A percentile compares a stretch with the other conserved stretches of the same genome.
Evolutionary conservation across 75 land plant species (phyloP).

Genomic region (Cupressus sempervirens): DNA sequence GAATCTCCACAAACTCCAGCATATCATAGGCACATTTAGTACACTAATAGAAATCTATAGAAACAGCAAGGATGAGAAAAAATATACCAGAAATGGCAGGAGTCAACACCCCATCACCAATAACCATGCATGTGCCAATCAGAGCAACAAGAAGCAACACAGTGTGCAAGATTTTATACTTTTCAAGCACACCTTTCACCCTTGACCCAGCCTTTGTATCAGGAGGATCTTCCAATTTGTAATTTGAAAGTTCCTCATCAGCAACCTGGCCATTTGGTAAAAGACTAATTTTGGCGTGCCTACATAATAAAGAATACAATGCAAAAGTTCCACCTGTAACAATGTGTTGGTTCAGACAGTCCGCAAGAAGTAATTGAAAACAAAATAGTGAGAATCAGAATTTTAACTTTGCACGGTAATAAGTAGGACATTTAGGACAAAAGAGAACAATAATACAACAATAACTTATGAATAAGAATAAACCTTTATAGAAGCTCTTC

Average conservation of each 20-base stretch:
- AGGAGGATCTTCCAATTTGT: constrained; percentile 32
- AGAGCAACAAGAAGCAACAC: constrained; percentile 36
- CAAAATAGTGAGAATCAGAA: not conserved
- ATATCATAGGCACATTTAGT: not conserved
- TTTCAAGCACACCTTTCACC: constrained; percentile 47
- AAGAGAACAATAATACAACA: not conserved
- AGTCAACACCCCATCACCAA: constrained; percentile 41
- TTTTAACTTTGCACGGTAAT: not conserved
- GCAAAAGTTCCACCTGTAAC: constrained; percentile 56
- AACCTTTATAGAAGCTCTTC: not conserved
- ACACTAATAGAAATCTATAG: not conserved
- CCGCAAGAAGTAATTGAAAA: not conserved
- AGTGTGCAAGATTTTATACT: constrained; percentile 24
- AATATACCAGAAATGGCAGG: constrained; percentile 51
- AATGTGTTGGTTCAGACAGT: not conserved
- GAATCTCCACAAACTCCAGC: not conserved
- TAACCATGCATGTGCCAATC: constrained; percentile 55
- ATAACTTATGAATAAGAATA: not conserved
- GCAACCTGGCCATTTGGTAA: constrained; percentile 55
- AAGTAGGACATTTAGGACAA: not conserved
- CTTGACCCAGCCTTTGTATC: constrained; percentile 17
- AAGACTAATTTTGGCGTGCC: constrained; percentile 57
- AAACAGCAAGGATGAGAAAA: not conserved
- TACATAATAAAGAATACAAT: constrained; percentile 56
- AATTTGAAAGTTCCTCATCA: constrained; percentile 65